These are phyloP conservation scores for Gastroboletus turbinatus DNA, from an alignment of 1,284 basidiomycete species.

Conservation along the genomic window DNA sequence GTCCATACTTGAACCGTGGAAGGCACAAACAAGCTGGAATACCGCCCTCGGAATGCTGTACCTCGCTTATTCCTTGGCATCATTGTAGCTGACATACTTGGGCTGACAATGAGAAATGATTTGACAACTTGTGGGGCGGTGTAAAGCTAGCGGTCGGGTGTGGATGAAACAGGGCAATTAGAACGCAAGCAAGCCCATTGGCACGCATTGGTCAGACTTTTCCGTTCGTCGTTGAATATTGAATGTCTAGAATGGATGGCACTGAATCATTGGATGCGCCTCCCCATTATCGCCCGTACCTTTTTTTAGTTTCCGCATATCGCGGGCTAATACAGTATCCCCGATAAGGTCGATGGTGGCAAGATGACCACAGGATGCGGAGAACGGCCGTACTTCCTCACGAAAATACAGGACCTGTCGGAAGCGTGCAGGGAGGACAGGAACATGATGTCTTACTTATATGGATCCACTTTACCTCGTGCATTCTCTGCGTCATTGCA, in stretches of 20 bases:
- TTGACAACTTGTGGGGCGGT: neutral
- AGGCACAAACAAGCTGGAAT: neutral
- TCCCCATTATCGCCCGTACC: neutral
- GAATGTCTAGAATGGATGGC: neutral
- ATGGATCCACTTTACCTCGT: neutral
- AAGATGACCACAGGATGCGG: slow-evolving; percentile 2
- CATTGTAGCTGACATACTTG: slow-evolving; percentile 1
- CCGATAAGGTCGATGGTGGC: neutral
- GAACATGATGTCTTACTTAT: neutral
- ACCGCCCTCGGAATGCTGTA: neutral
- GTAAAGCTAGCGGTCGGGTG: neutral
- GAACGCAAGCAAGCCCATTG: slow-evolving; percentile 6
- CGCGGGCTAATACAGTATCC: neutral
- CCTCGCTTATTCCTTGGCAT: slow-evolving; percentile 10
- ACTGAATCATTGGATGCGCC: neutral
- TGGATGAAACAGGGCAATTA: neutral
- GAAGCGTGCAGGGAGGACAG: neutral
- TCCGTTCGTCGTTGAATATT: neutral
- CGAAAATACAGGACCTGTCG: slow-evolving; percentile 4
- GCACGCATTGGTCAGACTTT: neutral
- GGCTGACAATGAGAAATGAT: slow-evolving; percentile 2
- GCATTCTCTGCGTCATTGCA: neutral
- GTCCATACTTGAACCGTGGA: slow-evolving; percentile 10
- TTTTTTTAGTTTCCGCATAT: slow-evolving; percentile 5
- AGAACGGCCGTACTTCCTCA: slow-evolving; percentile 5